Evolutionary conservation across 257 asterid genomes (phyloP).

Genomic region (Apocynum venetum): DNA sequence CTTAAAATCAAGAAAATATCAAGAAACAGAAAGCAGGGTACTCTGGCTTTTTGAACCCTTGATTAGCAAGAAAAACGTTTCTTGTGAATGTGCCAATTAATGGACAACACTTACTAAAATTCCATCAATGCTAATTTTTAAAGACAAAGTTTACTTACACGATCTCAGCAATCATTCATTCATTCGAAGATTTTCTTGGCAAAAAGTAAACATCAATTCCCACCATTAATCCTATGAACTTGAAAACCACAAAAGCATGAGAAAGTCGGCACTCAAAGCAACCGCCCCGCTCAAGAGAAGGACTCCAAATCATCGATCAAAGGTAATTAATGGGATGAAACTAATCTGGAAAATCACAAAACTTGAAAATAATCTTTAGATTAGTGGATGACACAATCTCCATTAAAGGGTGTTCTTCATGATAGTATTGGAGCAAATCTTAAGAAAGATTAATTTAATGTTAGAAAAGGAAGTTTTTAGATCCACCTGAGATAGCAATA

Average conservation of each 20-base stretch:
- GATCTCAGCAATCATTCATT: neutral
- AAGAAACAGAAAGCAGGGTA: neutral
- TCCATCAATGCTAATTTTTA: neutral
- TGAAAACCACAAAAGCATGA: neutral
- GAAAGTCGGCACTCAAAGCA: slow-evolving; percentile 14
- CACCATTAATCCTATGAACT: neutral
- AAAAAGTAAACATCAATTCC: slow-evolving; percentile 1
- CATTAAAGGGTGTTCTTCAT: slow-evolving; percentile 19
- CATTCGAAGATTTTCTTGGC: neutral
- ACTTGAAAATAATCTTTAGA: neutral
- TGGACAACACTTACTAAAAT: neutral
- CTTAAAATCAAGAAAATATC: neutral
- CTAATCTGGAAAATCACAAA: neutral
- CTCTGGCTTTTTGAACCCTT: neutral
- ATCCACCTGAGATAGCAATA: slow-evolving; percentile 15
- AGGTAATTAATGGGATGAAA: slow-evolving; percentile 7
- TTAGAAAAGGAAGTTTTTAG: slow-evolving; percentile 8
- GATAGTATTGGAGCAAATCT: neutral
- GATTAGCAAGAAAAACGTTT: neutral
- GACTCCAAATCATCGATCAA: neutral
- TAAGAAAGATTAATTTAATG: neutral
- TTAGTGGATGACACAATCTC: slow-evolving; percentile 27
- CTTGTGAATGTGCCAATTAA: neutral
- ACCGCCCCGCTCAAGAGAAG: slow-evolving; percentile 2
- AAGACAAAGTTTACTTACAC: neutral